Evolutionary conservation across 2,329 filamentous ascomycete species (phyloP), one percentile per base, ranked within the genome.

Genomic region (Bipolaris zeicola): DNA sequence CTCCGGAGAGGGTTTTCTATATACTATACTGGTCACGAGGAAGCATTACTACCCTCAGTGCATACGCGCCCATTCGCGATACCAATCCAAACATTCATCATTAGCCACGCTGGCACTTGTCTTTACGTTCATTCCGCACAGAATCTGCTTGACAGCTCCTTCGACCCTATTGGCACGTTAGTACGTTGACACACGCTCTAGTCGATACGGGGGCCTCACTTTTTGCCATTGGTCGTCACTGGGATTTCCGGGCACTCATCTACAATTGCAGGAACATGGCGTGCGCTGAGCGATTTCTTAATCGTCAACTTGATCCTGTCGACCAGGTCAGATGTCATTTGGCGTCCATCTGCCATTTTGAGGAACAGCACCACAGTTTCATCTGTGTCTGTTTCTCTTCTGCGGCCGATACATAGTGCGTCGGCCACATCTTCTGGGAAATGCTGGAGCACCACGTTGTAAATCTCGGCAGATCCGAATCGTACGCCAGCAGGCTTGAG

Each of bases 61-160:
- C 22, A 57, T 65, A 46, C 52, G 59, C 3, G 74, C 66, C 94
- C 94, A 98, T 31, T 83, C 78, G 63, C 86, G 84, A 77, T 97
- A 98, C 90, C 92, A 98, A 38, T 91, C 89, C 64, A 99, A 77
- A 63, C 93, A 92, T 64, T 89, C 90, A 1, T 90, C 88, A 75
- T 98, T 98, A 4, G 92, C 91, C n/a, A 98, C 93, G 69, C 91
- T 96, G 0, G 93, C 92, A 46, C 92, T 92, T 0, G 91, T 95
- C 80, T 92, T 93, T 63, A 97, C 87, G 50, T 91, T 86, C 76
- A 93, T 80, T 0, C 93, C 94, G 26, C 91, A 96, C 1, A 99
- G 79, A 42, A 98, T 97, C 77, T 97, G 93, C 81, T 98, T 98
- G 5, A 98, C 94, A 0, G 92, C 91, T 45, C 96, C 92, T 76